Evolutionary conservation across 129 eudicot species (phyloP).

Genomic region (Helianthus tuberosus): DNA sequence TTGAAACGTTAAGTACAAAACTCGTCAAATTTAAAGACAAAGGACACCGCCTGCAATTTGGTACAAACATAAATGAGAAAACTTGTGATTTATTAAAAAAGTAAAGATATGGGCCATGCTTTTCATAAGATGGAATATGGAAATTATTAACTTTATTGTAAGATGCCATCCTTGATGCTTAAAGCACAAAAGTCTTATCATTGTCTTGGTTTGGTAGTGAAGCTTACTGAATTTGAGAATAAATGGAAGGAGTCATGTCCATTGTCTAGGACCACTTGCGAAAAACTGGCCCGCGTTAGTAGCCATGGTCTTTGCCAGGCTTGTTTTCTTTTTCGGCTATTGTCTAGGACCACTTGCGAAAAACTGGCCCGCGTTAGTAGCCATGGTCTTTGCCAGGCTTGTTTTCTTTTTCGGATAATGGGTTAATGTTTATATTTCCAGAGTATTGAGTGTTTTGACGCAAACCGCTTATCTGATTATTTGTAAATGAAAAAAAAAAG

Average conservation of each 20-base stretch:
- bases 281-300: background rate
- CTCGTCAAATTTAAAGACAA: too few species aligned
- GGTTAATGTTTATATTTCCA: background rate
- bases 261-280: background rate
- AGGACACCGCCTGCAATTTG: too few species aligned
- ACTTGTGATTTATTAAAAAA: background rate
- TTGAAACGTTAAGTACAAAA: too few species aligned
- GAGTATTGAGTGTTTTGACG: background rate
- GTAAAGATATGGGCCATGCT: background rate
- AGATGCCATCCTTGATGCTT: conserved; percentile 1
- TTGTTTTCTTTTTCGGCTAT: too few species aligned
- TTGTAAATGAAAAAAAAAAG: too few species aligned
- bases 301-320: background rate
- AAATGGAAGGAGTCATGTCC: conserved; percentile 10
- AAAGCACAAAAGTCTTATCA: background rate
- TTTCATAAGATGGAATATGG: too few species aligned
- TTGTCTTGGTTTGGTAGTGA: conserved; percentile 5
- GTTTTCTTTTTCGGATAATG: background rate
- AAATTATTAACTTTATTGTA: background rate
- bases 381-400: background rate
- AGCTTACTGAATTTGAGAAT: background rate
- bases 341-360: background rate
- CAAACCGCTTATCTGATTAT: too few species aligned
- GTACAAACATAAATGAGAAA: too few species aligned
- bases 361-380: background rate